Base-by-base conservation (phyloP, 129 eudicot genomes). In the Flaveria robusta region DNA sequence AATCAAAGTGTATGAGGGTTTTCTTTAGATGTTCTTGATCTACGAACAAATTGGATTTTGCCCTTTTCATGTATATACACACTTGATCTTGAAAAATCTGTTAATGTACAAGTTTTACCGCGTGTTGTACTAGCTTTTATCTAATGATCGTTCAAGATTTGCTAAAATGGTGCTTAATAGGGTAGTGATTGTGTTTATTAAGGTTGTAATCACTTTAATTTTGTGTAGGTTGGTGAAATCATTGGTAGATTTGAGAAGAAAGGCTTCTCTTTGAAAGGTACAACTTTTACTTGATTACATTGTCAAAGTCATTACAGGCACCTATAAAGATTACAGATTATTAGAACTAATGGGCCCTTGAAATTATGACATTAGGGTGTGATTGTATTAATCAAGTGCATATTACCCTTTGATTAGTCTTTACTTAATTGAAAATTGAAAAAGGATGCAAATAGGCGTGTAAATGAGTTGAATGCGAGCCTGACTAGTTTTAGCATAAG, bases 161-260 rank as follows among this genome's bases (percentile, higher is more conserved):
- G 19, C 12, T 62, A 14, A 26, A 23, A 26, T 62, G 43, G 0
- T 62, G 5, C n/a, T 59, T 59, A 24, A 23, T 13, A 3, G 2
- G 66, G 66, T 23, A 2, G n/a, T 59, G 37, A 23, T 59, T 59
- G n/a, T 80, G 72, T 72, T 9, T 75, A 23, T 68, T 4, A 71
- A 65, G 76, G 14, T 79, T 66, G 22, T 79, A 41, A 77, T 7
- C 9, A 56, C 7, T 68, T 31, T 80, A 45, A 4, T 77, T 23
- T 62, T 71, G 70, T 76, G 76, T 85, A 91, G 98, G 91, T 94
- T 78, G 98, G 98, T 86, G 98, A 94, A 81, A 87, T 94, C 75
- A 94, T 94, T 81, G 76, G 91, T 74, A 81, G 98, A 79, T 94
- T 94, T 83, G 98, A 94, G 91, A 88, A 94, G 97, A 94, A 94